Percentiles rank a stretch among this genome's conserved stretches.
phyloP scores from a whole-genome alignment of 768 basidiomycete genomes.

The Trametes cingulata region DNA sequence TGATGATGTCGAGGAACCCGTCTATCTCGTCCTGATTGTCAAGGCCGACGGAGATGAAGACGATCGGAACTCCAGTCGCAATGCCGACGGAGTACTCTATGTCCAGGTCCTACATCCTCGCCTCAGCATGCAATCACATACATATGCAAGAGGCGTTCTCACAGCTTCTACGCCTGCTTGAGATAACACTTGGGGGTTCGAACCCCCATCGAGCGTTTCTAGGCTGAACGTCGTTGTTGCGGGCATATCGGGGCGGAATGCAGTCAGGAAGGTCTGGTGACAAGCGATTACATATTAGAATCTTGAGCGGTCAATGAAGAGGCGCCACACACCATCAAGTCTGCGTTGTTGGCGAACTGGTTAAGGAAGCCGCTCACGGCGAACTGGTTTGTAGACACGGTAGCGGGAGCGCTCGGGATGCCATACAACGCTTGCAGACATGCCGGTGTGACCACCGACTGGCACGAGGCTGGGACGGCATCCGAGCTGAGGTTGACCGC shows the following conservation, averaged over 20 bases:
- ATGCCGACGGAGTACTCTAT: constrained; percentile 41
- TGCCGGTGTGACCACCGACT: constrained; percentile 28
- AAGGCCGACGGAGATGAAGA: constrained; percentile 37
- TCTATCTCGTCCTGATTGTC: constrained; percentile 31
- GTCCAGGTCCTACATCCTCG: constrained; percentile 34
- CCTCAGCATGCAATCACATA: too few relatives aligned
- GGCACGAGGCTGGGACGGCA: constrained; percentile 30
- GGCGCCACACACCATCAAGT: constrained; percentile 24
- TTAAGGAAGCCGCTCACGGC: constrained; percentile 36
- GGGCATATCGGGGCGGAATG: constrained; percentile 27
- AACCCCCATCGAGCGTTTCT: constrained; percentile 32
- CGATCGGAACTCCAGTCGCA: constrained; percentile 32
- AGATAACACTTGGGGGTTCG: constrained; percentile 25
- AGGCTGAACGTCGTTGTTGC: constrained; percentile 27
- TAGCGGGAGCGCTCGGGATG: constrained; percentile 35
- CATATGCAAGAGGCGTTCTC: neutral
- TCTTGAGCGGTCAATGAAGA: neutral
- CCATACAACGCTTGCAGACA: constrained; percentile 39
- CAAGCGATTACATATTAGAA: neutral
- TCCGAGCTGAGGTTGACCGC: constrained; percentile 27
- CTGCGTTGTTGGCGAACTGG: constrained; percentile 33
- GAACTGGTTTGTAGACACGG: constrained; percentile 27
- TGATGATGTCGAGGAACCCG: constrained; percentile 36
- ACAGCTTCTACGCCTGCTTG: constrained; percentile 34
- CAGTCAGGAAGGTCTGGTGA: constrained; percentile 28